Percentiles rank a stretch among this genome's conserved stretches.
Conservation (phyloP, 306 rosid species). For the Mucuna pruriens region DNA sequence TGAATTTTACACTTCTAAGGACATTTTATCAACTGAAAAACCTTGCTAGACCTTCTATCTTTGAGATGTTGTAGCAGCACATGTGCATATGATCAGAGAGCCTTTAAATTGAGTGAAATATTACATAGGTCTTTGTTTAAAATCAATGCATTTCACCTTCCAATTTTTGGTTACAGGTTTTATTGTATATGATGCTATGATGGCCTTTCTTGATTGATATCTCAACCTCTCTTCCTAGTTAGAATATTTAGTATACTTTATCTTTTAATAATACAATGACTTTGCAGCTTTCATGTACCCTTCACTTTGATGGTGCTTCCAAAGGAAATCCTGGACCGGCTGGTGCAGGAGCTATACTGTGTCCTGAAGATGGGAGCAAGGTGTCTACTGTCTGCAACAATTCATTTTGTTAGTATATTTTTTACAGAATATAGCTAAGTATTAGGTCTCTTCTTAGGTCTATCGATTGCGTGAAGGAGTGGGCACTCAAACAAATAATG, state of each 20-base stretch:
- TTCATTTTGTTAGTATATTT: not conserved
- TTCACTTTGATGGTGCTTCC: conserved; percentile 87
- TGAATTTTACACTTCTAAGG: not conserved
- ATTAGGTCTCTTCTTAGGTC: conserved; percentile 52
- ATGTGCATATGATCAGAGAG: not conserved
- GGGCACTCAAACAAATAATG: conserved; percentile 72
- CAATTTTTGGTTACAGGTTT: not conserved
- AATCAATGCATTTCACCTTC: not conserved
- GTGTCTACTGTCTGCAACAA: conserved; percentile 43
- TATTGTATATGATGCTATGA: not conserved
- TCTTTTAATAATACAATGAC: not conserved
- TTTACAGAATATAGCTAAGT: conserved; percentile 24
- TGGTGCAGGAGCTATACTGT: conserved; percentile 92
- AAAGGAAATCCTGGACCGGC: conserved; percentile 96
- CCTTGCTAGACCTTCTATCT: not conserved
- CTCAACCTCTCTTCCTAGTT: not conserved
- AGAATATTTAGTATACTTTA: not conserved
- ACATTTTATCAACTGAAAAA: not conserved
- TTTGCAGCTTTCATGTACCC: conserved; percentile 66
- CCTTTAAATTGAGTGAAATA: not conserved
- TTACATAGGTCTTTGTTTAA: not conserved
- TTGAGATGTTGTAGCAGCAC: not conserved
- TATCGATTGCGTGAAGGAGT: conserved; percentile 77
- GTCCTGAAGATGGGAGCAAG: conserved; percentile 75
- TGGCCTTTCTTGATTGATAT: conserved; percentile 27